phyloP scores from a whole-genome alignment of 2,329 filamentous ascomycete genomes.

The Pleochaeta shiraiana region DNA sequence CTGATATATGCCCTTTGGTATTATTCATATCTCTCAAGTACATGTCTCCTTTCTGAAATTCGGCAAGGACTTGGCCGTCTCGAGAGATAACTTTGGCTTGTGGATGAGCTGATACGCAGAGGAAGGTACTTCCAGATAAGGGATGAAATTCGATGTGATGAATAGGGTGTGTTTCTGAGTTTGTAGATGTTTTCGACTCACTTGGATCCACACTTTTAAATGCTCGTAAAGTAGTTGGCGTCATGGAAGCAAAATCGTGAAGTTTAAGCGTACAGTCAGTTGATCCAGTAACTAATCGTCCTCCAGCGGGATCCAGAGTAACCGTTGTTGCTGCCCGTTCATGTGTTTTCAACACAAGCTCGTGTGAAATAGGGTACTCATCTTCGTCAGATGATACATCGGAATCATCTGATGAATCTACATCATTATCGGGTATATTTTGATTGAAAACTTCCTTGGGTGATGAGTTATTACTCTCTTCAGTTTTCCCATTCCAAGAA shows the following conservation, averaged over 20 bases:
- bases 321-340: constrained; percentile 68
- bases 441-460: constrained; percentile 19
- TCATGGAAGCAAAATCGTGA: constrained; percentile 92
- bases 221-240: constrained; percentile 76
- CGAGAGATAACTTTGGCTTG: constrained; percentile 78
- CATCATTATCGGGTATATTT: constrained; percentile 22
- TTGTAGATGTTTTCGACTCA: constrained; percentile 45
- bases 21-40: constrained; percentile 95
- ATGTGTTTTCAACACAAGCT: constrained; percentile 82
- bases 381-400: constrained; percentile 47
- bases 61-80: constrained; percentile 66
- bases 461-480: constrained; percentile 13
- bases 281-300: constrained; percentile 71
- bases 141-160: constrained; percentile 77
- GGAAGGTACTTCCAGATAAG: constrained; percentile 53
- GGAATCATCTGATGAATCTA: constrained; percentile 27
- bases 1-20: constrained; percentile 89
- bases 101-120: constrained; percentile 73
- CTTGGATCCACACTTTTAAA: constrained; percentile 87
- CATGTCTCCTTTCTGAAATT: constrained; percentile 97
- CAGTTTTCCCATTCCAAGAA: not conserved
- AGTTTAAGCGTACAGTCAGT: constrained; percentile 81
- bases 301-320: constrained; percentile 67
- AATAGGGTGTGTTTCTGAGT: constrained; percentile 67
- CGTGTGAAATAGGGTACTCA: constrained; percentile 81